Base-by-base conservation (phyloP, 2,329 filamentous ascomycete species). In the Alternaria atra region DNA sequence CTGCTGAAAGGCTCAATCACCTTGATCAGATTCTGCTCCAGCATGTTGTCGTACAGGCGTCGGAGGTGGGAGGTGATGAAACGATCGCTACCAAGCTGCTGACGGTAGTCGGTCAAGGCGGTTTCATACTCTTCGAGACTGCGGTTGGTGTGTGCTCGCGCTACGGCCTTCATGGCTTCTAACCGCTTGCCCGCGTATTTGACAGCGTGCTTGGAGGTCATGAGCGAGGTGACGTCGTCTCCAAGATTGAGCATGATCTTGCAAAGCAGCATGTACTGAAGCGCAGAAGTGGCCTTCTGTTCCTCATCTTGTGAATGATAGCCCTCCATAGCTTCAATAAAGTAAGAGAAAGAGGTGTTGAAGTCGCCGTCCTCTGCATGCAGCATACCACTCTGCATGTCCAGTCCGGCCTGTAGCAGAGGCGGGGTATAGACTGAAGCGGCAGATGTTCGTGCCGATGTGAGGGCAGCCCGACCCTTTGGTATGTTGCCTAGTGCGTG, bases 201-300 rank as follows among this genome's bases (percentile, higher is more conserved):
- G 77, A 96, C 89, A 39, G 96, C 95, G 80, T 97, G 94, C 86
- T 99, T 99, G 55, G 93, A 96, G 30, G 91, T 89, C 89, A 99
- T 93, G 70, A 99, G 88, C 76, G 91, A 89, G 82, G 94, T 97
- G 79, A 99, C 94, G 80, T 99, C 96, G 84, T 98, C 94, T 68
- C 89, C 93, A 40, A 96, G 86, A 82, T 99, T 99, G 71, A 99
- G 87, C 96, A 99, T 99, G 80, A 99, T 95, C 85, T 99, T 99
- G 89, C 95, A 98, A 35, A 99, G 89, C 55, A 99, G 88, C 95
- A 99, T 99, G 85, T 99, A 99, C 84, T 99, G 95, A 68, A 99
- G 85, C 10, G 95, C 93, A 12, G 94, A 92, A n/a, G 94, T 96
- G n/a, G 96, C 95, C 81, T 94, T 93, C 66, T 86, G 83, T 39